Evolutionary conservation across 805 yeast genomes (phyloP).

Genomic region (Pichia phayaonensis): DNA sequence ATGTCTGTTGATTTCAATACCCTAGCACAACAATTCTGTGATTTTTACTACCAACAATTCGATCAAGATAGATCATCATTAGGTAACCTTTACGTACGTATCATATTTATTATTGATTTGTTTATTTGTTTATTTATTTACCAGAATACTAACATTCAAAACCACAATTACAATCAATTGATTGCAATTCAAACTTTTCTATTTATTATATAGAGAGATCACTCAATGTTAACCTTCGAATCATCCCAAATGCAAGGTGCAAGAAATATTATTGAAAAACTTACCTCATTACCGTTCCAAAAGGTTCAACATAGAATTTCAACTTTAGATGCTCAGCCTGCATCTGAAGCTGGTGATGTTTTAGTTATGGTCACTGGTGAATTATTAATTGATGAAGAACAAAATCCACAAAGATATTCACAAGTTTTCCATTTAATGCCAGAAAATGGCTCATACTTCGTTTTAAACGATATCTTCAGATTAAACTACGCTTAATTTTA

Average conservation of each 20-base stretch:
- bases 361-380: conserved; percentile 98
- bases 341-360: conserved; percentile 85
- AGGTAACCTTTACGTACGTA: conserved; percentile 73
- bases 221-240: conserved; percentile 96
- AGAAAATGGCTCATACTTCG: conserved; percentile 85
- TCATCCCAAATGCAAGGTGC: conserved; percentile 93
- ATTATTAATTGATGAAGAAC: conserved; percentile 86
- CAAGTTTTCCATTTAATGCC: conserved; percentile 97
- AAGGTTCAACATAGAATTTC: conserved; percentile 91
- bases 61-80: conserved; percentile 88
- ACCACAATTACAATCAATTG: neutral
- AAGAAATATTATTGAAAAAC: conserved; percentile 84
- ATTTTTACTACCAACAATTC: conserved; percentile 91
- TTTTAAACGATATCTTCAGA: conserved; percentile 95
- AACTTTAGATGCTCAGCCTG: conserved; percentile 97
- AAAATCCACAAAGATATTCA: conserved; percentile 91
- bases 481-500: conserved; percentile 63
- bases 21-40: conserved; percentile 67
- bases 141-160: conserved; percentile 3
- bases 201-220: conserved; percentile 53
- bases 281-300: conserved; percentile 80
- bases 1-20: conserved; percentile 32
- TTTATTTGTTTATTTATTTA: neutral
- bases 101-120: neutral
- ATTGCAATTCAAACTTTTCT: neutral